Evolutionary conservation across 2,329 filamentous ascomycete species (phyloP).

Genomic region (Diplodia sapinea): DNA sequence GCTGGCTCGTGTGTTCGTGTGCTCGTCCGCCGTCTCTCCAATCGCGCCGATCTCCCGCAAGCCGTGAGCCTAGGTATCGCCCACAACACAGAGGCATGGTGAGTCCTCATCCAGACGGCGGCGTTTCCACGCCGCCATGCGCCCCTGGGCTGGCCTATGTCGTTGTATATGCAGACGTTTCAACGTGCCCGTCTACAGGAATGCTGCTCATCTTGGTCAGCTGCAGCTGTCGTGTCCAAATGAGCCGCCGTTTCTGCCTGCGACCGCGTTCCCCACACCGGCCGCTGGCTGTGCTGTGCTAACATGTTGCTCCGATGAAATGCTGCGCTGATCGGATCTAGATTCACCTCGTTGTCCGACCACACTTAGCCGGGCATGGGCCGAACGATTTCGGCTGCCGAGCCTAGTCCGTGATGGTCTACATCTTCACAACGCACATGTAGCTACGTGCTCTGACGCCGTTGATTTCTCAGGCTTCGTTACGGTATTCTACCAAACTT

Average conservation of each 20-base stretch:
- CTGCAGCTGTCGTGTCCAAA: slow-evolving; percentile 12
- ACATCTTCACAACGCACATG: neutral
- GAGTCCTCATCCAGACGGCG: neutral
- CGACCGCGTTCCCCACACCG: slow-evolving; percentile 3
- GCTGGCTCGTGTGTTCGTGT: slow-evolving; percentile 21
- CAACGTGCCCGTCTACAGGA: slow-evolving; percentile 7
- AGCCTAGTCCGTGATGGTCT: neutral
- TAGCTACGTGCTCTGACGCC: neutral
- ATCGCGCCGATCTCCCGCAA: slow-evolving; percentile 23
- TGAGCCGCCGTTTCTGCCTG: slow-evolving; percentile 20
- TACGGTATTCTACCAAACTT: neutral
- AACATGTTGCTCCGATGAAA: slow-evolving; percentile 2
- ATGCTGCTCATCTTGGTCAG: neutral
- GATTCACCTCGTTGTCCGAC: neutral
- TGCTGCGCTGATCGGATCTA: neutral
- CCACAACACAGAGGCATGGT: neutral
- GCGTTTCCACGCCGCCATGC: slow-evolving; percentile 10
- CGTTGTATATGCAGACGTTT: neutral
- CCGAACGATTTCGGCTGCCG: neutral
- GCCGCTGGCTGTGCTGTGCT: neutral
- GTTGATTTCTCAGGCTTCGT: neutral
- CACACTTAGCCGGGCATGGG: neutral
- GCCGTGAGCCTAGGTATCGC: neutral
- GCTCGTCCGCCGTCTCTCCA: slow-evolving; percentile 1
- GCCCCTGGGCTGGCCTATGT: slow-evolving; percentile 23